phyloP scores from a whole-genome alignment of 2,329 filamentous ascomycete genomes.

The Bipolaris sorokiniana region DNA sequence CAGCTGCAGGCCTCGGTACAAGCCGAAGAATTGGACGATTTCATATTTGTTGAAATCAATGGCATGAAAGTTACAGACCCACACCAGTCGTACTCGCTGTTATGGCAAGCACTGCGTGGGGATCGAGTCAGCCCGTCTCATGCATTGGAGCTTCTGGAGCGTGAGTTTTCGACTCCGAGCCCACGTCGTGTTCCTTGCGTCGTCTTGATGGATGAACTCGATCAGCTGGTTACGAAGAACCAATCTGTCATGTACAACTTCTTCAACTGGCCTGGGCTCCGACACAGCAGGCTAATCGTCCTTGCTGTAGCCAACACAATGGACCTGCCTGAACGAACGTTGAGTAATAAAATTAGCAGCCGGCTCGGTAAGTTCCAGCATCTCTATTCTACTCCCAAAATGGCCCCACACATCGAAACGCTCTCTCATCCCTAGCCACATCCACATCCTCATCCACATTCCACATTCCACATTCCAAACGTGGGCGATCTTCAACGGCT shows the following conservation, averaged over 20 bases:
- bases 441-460: slow-evolving; percentile 10
- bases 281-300: slow-evolving; percentile 91
- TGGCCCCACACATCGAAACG: slow-evolving; percentile 21
- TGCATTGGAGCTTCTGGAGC: slow-evolving; percentile 86
- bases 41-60: slow-evolving; percentile 99
- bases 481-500: slow-evolving; percentile 22
- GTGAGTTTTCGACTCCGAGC: slow-evolving; percentile 90
- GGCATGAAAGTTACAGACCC: slow-evolving; percentile 99
- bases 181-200: slow-evolving; percentile 93
- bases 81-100: slow-evolving; percentile 90
- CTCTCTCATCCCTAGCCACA: neutral
- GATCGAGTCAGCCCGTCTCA: slow-evolving; percentile 92
- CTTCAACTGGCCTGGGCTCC: slow-evolving; percentile 96
- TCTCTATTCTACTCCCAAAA: slow-evolving; percentile 23
- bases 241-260: slow-evolving; percentile 99
- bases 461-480: slow-evolving; percentile 22
- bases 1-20: slow-evolving; percentile 86
- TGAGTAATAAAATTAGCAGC: slow-evolving; percentile 98
- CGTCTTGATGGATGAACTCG: slow-evolving; percentile 97
- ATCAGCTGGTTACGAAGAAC: slow-evolving; percentile 96
- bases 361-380: slow-evolving; percentile 56
- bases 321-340: slow-evolving; percentile 93
- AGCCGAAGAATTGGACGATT: slow-evolving; percentile 93
- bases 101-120: slow-evolving; percentile 95
- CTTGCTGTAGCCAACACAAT: slow-evolving; percentile 98